These are phyloP conservation scores for Neurospora sp. DNA, from an alignment of 495 filamentous ascomycete genomes.

Conservation along the genomic window DNA sequence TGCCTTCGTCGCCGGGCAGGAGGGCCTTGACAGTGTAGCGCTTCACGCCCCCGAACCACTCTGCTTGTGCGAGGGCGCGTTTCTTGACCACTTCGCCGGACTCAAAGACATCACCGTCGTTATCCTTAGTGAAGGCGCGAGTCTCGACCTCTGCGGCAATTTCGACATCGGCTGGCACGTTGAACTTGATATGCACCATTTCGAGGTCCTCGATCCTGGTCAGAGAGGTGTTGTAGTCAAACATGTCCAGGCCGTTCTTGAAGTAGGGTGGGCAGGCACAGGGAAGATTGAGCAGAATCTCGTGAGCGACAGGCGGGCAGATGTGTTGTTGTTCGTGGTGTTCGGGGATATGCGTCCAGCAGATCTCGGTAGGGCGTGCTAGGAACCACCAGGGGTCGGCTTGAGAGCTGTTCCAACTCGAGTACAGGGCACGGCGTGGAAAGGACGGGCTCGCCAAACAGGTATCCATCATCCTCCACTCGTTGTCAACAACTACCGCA, in stretches of 20 bases:
- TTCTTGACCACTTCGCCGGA: conserved; percentile 81
- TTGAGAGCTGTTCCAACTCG: conserved; percentile 51
- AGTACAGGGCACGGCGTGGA: conserved; percentile 66
- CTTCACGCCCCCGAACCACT: conserved; percentile 81
- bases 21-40: conserved; percentile 88
- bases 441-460: conserved; percentile 86
- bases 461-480: conserved; percentile 96
- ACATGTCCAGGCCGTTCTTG: conserved; percentile 63
- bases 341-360: conserved; percentile 90
- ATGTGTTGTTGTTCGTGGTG: conserved; percentile 83
- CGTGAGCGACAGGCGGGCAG: conserved; percentile 74
- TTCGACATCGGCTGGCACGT: conserved; percentile 82
- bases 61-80: conserved; percentile 77
- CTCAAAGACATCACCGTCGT: conserved; percentile 87
- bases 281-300: conserved; percentile 75
- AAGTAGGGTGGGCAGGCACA: conserved; percentile 82
- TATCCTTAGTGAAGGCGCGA: conserved; percentile 64
- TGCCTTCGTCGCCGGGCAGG: conserved; percentile 80
- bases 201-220: conserved; percentile 83
- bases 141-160: conserved; percentile 90
- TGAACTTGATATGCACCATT: conserved; percentile 78
- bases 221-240: conserved; percentile 85
- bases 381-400: conserved; percentile 93
- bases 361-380: conserved; percentile 71
- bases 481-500: conserved; percentile 80